Evolutionary conservation across 305 asterid species (phyloP).

Genomic region (Ilex paraguariensis): DNA sequence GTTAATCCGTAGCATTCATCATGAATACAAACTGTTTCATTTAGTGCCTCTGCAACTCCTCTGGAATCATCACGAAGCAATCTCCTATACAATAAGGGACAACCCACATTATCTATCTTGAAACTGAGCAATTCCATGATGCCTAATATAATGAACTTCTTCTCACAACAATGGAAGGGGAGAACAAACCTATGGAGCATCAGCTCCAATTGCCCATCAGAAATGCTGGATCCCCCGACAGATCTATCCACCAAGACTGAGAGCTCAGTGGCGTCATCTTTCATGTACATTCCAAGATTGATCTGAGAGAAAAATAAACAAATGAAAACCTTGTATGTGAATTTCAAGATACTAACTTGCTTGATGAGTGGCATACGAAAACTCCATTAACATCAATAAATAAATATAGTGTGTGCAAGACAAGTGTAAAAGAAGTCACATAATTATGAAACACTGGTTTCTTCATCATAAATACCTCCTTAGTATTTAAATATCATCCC

Average conservation of each 20-base stretch:
- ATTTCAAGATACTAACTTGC: not conserved
- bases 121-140: not conserved
- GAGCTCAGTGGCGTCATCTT: conserved; percentile 66
- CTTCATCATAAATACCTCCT: too few species aligned
- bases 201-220: conserved; percentile 86
- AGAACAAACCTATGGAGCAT: conserved; percentile 80
- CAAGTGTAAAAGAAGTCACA: too few species aligned
- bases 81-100: conserved; percentile 58
- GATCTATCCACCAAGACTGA: conserved; percentile 95
- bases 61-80: conserved; percentile 77
- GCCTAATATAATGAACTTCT: too few species aligned
- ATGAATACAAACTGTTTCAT: conserved; percentile 70
- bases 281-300: conserved; percentile 84
- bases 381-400: not conserved
- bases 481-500: too few species aligned
- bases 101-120: not conserved
- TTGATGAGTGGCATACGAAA: not conserved
- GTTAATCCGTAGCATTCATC: conserved; percentile 66
- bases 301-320: conserved; percentile 39
- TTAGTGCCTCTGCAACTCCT: conserved; percentile 91
- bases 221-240: conserved; percentile 87
- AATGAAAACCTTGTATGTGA: not conserved
- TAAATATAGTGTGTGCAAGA: too few species aligned
- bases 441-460: too few species aligned
- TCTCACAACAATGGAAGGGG: not conserved